Conservation (phyloP, 2,329 filamentous ascomycete species). For the Cordyceps pruinosa region DNA sequence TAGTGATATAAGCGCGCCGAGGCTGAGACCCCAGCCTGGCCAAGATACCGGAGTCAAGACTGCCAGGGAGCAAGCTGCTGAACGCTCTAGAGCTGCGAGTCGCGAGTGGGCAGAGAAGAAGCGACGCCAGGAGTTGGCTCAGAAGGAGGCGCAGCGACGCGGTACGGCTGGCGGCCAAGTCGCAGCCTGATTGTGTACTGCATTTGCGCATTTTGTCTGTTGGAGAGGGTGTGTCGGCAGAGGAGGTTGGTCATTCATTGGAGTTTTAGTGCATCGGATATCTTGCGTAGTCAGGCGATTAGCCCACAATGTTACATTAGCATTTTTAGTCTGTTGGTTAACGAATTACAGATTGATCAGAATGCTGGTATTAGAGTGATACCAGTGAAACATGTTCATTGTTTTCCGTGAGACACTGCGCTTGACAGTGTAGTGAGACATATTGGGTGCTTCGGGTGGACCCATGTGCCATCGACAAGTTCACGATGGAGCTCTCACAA, state of each 20-base stretch:
- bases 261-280: slow-evolving; percentile 5
- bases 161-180: background rate
- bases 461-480: too few relatives aligned
- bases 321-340: slow-evolving; percentile 6
- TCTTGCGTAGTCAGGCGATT: slow-evolving; percentile 6
- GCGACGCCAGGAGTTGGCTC: slow-evolving; percentile 31
- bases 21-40: slow-evolving; percentile 45
- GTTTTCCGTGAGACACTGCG: background rate
- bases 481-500: too few relatives aligned
- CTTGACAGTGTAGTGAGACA: too few relatives aligned
- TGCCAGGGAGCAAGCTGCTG: slow-evolving; percentile 54
- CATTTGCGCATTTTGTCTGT: background rate
- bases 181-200: background rate
- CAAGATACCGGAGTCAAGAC: slow-evolving; percentile 45
- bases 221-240: background rate
- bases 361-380: background rate
- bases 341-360: background rate
- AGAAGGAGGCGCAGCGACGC: slow-evolving; percentile 4
- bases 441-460: too few relatives aligned
- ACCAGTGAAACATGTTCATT: background rate
- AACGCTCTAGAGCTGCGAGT: slow-evolving; percentile 51
- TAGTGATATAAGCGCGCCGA: slow-evolving; percentile 30
- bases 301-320: slow-evolving; percentile 10
- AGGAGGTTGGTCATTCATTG: background rate
- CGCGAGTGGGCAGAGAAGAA: slow-evolving; percentile 58